phyloP scores from a whole-genome alignment of 441 rosid genomes.

The Eutrema salsugineum region DNA sequence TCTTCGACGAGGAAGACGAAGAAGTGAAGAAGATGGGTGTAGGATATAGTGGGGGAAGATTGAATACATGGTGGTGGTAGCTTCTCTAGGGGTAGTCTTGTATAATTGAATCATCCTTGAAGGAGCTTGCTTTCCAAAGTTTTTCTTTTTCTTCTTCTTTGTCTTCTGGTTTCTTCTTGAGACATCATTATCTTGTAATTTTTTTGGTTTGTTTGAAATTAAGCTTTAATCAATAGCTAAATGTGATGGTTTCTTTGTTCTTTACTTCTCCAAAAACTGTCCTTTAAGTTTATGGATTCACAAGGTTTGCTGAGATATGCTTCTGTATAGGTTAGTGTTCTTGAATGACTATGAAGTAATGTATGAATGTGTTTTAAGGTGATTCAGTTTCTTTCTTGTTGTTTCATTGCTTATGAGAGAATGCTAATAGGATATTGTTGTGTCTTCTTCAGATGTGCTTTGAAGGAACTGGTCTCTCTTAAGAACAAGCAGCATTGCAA shows the following conservation, averaged over 20 bases:
- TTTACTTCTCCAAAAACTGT: not conserved
- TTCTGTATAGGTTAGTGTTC: not conserved
- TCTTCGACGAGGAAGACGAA: conserved; percentile 48
- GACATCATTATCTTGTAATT: conserved; percentile 18
- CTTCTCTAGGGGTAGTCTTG: conserved; percentile 37
- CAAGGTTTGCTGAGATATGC: not conserved
- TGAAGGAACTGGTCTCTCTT: not conserved
- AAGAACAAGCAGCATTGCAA: not conserved
- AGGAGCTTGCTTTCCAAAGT: conserved; percentile 24
- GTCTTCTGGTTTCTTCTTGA: conserved; percentile 8
- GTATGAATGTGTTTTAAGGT: not conserved
- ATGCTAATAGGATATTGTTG: not conserved
- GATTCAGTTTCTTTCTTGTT: not conserved
- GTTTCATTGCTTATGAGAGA: not conserved
- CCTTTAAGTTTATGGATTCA: not conserved
- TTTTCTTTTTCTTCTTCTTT: not conserved
- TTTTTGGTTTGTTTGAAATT: conserved; percentile 19
- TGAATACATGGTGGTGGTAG: conserved; percentile 17
- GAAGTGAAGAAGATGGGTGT: conserved; percentile 21
- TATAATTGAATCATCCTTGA: conserved; percentile 33
- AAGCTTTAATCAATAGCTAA: conserved; percentile 19
- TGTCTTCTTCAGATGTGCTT: not conserved
- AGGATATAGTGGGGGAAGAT: conserved; percentile 4
- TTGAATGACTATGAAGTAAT: not conserved
- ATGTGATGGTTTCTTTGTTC: not conserved